Percentiles rank a stretch among this genome's conserved stretches.
Evolutionary conservation across 2,329 filamentous ascomycete genomes (phyloP).

Genomic region (Gaeumannomyces tritici): DNA sequence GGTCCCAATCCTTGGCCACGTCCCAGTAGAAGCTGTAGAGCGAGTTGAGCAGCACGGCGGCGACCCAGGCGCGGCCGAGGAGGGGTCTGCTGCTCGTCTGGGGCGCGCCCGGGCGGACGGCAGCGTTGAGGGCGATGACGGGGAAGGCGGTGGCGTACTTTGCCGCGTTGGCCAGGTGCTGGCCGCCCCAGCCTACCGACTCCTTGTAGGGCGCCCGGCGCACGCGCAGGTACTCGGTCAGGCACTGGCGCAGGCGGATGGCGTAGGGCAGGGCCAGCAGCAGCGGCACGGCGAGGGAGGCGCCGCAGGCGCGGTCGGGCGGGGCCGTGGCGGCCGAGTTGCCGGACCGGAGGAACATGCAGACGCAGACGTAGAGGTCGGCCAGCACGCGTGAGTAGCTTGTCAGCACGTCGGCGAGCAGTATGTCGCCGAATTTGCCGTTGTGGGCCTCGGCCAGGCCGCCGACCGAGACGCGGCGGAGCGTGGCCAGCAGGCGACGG

Average conservation of each 20-base stretch:
- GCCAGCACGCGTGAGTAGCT: conserved; percentile 89
- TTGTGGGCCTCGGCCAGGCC: conserved; percentile 79
- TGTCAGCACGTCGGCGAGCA: conserved; percentile 88
- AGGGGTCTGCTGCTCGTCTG: conserved; percentile 18
- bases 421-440: conserved; percentile 88
- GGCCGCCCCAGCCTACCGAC: conserved; percentile 63
- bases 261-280: conserved; percentile 74
- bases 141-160: conserved; percentile 96
- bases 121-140: conserved; percentile 69
- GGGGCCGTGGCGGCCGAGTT: conserved; percentile 62
- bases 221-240: conserved; percentile 78
- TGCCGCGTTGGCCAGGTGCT: conserved; percentile 84
- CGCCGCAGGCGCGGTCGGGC: conserved; percentile 76
- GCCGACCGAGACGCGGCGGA: conserved; percentile 73
- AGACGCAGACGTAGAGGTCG: conserved; percentile 79
- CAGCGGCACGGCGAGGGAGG: conserved; percentile 68
- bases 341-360: conserved; percentile 72
- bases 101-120: conserved; percentile 14
- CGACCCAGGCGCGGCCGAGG: conserved; percentile 54
- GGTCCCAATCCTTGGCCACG: conserved; percentile 90
- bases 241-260: conserved; percentile 84
- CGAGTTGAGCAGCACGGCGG: conserved; percentile 71
- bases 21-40: conserved; percentile 99
- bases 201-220: conserved; percentile 44
- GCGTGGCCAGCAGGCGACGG: conserved; percentile 61